Conservation (phyloP, 2,329 filamentous ascomycete genomes). For the Penicillium thymicola region DNA sequence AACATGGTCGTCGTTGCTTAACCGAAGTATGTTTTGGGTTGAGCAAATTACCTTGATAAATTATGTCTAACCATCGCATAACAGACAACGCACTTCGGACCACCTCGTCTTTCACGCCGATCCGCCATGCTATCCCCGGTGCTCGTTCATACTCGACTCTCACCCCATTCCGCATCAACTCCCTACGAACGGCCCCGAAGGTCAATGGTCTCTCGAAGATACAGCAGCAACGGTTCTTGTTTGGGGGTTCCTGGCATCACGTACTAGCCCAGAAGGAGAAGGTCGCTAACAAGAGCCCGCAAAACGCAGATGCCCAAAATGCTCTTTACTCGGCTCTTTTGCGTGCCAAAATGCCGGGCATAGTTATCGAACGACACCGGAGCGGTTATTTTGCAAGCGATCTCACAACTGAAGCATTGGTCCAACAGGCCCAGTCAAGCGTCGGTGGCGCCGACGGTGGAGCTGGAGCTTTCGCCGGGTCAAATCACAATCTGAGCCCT, state of each 20-base stretch:
- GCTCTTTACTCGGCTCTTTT: slow-evolving; percentile 90
- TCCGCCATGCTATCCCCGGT: slow-evolving; percentile 13
- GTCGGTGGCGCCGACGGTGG: slow-evolving; percentile 47
- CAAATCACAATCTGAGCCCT: slow-evolving; percentile 46
- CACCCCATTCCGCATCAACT: slow-evolving; percentile 26
- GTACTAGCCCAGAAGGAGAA: slow-evolving; percentile 83
- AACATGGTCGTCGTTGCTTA: slow-evolving; percentile 17
- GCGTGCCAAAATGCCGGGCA: slow-evolving; percentile 88
- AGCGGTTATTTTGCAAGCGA: slow-evolving; percentile 82
- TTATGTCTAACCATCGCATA: not conserved
- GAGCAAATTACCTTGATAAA: not conserved
- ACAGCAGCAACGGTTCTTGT: slow-evolving; percentile 39
- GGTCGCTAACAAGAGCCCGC: slow-evolving; percentile 87
- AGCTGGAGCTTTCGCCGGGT: slow-evolving; percentile 21
- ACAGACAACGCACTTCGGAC: slow-evolving; percentile 19
- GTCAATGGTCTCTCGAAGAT: slow-evolving; percentile 25
- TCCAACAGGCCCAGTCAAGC: slow-evolving; percentile 68
- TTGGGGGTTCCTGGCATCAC: slow-evolving; percentile 47
- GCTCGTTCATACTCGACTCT: slow-evolving; percentile 36
- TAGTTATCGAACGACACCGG: slow-evolving; percentile 85
- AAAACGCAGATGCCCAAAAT: slow-evolving; percentile 82
- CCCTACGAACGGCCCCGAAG: slow-evolving; percentile 23
- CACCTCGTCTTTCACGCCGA: slow-evolving; percentile 18
- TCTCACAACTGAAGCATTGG: slow-evolving; percentile 70
- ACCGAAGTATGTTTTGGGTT: slow-evolving; percentile 17